These are phyloP conservation scores for Aspergillus asperescens DNA, from an alignment of 495 filamentous ascomycete genomes.

Conservation along the genomic window DNA sequence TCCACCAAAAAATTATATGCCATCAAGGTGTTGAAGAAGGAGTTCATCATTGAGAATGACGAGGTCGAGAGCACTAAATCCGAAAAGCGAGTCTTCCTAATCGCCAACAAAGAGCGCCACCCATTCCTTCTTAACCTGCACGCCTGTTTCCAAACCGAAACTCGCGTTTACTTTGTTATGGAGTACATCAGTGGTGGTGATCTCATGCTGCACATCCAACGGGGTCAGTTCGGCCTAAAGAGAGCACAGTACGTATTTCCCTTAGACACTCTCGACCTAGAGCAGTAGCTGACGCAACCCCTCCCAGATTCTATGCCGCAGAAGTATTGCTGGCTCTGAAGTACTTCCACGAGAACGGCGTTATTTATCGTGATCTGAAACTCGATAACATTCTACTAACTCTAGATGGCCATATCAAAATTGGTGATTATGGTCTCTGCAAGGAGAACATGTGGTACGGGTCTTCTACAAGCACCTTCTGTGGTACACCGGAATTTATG, in stretches of 20 bases:
- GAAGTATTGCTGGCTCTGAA: conserved; percentile 97
- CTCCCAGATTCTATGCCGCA: conserved; percentile 86
- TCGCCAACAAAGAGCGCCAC: conserved; percentile 96
- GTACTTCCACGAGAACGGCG: conserved; percentile 99
- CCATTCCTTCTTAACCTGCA: conserved; percentile 94
- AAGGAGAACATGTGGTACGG: conserved; percentile 99
- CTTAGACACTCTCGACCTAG: neutral
- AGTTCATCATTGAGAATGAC: conserved; percentile 99
- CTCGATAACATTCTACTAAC: conserved; percentile 97
- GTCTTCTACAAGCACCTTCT: conserved; percentile 94
- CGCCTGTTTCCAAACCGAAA: conserved; percentile 99
- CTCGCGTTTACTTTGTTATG: conserved; percentile 98
- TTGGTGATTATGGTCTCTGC: conserved; percentile 97
- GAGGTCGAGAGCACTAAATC: conserved; percentile 99
- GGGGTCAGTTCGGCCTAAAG: conserved; percentile 92
- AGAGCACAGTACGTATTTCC: conserved; percentile 74
- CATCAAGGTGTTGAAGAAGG: conserved; percentile 99
- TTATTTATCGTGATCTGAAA: conserved; percentile 99
- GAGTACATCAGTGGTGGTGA: conserved; percentile 99
- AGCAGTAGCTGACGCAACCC: neutral
- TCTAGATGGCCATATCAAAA: conserved; percentile 96
- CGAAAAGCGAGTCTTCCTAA: conserved; percentile 93
- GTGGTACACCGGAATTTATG: conserved; percentile 99
- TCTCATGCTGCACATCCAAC: conserved; percentile 98
- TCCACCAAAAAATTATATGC: conserved; percentile 85